Evolutionary conservation across 2,329 filamentous ascomycete species (phyloP), one percentile per base, ranked within the genome.

Genomic region (Curvularia hawaiiensis): DNA sequence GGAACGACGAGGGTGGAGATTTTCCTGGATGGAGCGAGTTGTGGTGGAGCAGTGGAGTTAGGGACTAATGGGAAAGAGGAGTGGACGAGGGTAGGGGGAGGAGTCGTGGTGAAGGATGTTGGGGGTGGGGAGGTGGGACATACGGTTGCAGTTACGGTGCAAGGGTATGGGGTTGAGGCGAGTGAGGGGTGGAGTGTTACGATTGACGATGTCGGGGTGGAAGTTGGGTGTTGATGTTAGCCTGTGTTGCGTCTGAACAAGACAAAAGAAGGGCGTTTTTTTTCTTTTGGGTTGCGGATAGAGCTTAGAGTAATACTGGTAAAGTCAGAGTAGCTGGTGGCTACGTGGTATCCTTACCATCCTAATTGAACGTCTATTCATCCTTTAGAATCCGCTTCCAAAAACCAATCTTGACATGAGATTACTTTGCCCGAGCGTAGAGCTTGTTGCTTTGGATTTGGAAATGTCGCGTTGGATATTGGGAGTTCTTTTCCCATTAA

Each of bases 151-250:
- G 39, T 69, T 33, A 62, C 62, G 22, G 56, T 58, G 7, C 35
- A 61, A 14, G 62, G 55, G 33, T 54, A 65, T 47, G 65, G 26
- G 26, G 26, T 28, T 28, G 26, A 28, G 26, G 54, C 11, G 54
- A 51, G 47, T 14, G 51, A 58, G 33, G 66, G 62, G 1, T 55
- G 51, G 44, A 50, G 40, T 28, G 45, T 66, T 6, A 62, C 58
- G 45, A 40, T 69, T 30, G 65, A 67, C 46, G 61, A 66, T 44
- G 56, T 66, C 38, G 40, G 52, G 6, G 56, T 65, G 20, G 61
- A 50, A 3, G 35, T 18, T 24, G 61, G 55, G 26, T 65, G 63
- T 12, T 65, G 38, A 59, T 5, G 14, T 31, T 38, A 24, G 22
- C 3, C 4, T 24, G 22, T 4, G 22, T 24, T 24, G 22, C 22